Evolutionary conservation across 116 monocot species (phyloP).

Genomic region (Papilionanthe hybrid): DNA sequence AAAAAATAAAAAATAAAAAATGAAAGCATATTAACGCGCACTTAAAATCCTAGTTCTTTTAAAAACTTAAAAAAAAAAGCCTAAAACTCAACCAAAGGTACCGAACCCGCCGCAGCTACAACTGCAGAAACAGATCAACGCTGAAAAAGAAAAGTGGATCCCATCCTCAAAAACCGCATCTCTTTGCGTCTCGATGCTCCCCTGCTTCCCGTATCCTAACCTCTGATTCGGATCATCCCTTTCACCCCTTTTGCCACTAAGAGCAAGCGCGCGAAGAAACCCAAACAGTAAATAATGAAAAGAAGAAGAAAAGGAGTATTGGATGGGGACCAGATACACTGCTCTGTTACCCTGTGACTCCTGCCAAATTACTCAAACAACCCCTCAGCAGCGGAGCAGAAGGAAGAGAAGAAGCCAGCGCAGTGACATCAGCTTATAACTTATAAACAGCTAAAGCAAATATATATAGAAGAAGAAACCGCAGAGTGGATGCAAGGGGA

Average conservation of each 20-base stretch:
- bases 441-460: background rate
- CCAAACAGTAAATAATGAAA: background rate
- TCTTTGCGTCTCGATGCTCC: background rate
- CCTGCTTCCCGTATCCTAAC: background rate
- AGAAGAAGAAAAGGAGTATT: background rate
- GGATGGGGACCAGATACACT: background rate
- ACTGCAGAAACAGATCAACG: background rate
- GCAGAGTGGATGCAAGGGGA: background rate
- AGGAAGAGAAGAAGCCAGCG: conserved; percentile 12
- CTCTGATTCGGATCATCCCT: background rate
- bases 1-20: no score
- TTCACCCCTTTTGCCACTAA: background rate
- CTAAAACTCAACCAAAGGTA: no score
- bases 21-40: no score
- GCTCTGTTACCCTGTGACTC: background rate
- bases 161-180: no score
- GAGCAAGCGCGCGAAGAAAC: background rate
- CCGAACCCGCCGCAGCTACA: background rate
- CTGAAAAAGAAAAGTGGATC: background rate
- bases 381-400: background rate
- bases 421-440: background rate
- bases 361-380: background rate
- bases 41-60: no score
- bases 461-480: background rate
- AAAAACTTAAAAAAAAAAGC: no score